phyloP scores from a whole-genome alignment of 345 rosid genomes.

The Camelina sativa region DNA sequence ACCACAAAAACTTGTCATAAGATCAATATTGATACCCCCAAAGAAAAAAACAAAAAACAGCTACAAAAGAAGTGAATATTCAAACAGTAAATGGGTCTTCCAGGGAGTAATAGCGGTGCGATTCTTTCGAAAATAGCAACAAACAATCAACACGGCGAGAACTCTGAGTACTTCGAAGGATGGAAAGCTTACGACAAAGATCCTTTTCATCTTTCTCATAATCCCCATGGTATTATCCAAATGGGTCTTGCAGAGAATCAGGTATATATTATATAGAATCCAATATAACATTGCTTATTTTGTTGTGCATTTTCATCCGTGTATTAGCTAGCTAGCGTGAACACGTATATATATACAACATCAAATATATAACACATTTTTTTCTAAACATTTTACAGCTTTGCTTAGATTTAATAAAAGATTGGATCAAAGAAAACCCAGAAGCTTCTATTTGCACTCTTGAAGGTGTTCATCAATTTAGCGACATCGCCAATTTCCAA shows the following conservation, averaged over 20 bases:
- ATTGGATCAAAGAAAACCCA: slow-evolving; percentile 73
- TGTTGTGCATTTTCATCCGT: background rate
- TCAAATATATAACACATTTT: background rate
- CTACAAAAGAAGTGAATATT: background rate
- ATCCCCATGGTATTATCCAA: slow-evolving; percentile 78
- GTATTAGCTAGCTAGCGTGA: background rate
- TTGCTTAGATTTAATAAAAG: slow-evolving; percentile 58
- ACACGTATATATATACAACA: background rate
- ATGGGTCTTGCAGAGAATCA: slow-evolving; percentile 94
- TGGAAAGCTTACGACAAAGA: slow-evolving; percentile 82
- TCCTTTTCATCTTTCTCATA: slow-evolving; percentile 61
- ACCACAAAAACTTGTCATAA: slow-evolving; percentile 1
- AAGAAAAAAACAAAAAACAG: background rate
- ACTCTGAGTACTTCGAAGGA: slow-evolving; percentile 80
- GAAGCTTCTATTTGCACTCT: slow-evolving; percentile 73
- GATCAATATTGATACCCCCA: slow-evolving; percentile 5
- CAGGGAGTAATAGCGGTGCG: slow-evolving; percentile 25
- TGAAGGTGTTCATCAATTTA: slow-evolving; percentile 64
- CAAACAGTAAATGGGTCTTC: slow-evolving; percentile 26
- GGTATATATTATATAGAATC: slow-evolving; percentile 46
- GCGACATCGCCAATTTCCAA: slow-evolving; percentile 73
- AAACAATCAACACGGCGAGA: slow-evolving; percentile 66
- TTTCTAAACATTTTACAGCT: slow-evolving; percentile 51
- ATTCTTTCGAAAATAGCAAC: slow-evolving; percentile 69
- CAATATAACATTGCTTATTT: background rate